phyloP scores from a whole-genome alignment of 306 rosid species.

The Amphicarpaea edgeworthii region DNA sequence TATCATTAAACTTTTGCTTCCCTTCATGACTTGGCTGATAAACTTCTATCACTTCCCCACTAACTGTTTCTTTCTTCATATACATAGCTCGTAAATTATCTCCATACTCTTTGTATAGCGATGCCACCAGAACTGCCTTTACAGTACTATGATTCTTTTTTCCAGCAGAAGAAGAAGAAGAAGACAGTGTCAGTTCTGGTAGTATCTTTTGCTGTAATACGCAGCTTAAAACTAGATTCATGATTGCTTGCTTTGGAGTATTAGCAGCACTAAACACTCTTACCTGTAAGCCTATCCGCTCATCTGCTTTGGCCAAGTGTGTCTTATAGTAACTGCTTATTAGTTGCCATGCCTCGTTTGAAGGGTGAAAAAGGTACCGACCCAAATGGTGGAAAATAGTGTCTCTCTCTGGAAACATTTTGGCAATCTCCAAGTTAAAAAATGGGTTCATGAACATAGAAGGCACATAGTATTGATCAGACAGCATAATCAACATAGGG shows the following conservation, averaged over 20 bases:
- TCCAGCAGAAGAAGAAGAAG: no score
- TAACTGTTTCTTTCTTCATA: conserved; percentile 51
- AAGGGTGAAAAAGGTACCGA: conserved; percentile 48
- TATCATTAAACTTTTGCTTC: conserved; percentile 59
- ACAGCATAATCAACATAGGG: conserved; percentile 51
- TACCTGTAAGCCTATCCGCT: conserved; percentile 42
- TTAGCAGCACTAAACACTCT: conserved; percentile 9
- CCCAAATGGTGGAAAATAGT: conserved; percentile 46
- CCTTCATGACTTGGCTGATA: conserved; percentile 67
- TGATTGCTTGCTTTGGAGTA: conserved; percentile 43
- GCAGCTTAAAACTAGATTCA: conserved; percentile 56
- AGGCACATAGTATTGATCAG: conserved; percentile 70
- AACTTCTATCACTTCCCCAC: conserved; percentile 56
- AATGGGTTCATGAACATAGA: conserved; percentile 65
- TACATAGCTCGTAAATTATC: conserved; percentile 56
- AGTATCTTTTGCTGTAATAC: conserved; percentile 47
- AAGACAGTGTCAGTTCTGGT: conserved; percentile 43
- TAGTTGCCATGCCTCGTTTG: conserved; percentile 52
- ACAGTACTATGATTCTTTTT: conserved; percentile 31
- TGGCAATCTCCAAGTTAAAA: conserved; percentile 45
- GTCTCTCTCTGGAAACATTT: conserved; percentile 47
- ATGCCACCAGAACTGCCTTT: conserved; percentile 62
- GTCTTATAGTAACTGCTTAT: conserved; percentile 45
- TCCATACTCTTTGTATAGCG: conserved; percentile 52
- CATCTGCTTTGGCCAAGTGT: conserved; percentile 42